Evolutionary conservation across 2,329 filamentous ascomycete genomes (phyloP).

Genomic region (Alternaria arbusti): DNA sequence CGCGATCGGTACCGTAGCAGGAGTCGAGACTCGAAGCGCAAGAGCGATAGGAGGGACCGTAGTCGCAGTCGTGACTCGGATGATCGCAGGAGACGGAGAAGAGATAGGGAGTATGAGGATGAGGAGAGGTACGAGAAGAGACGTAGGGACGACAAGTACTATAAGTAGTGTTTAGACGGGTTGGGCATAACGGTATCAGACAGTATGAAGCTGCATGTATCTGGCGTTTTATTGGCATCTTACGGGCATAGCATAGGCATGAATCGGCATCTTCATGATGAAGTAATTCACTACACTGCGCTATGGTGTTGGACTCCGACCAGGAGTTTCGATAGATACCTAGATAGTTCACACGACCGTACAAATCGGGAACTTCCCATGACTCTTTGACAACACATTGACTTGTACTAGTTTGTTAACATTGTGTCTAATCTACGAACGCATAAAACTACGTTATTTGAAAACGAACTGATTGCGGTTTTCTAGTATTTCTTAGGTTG

Average conservation of each 20-base stretch:
- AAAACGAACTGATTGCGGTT: background rate
- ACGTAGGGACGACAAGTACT: constrained; percentile 19
- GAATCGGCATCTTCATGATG: background rate
- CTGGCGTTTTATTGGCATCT: background rate
- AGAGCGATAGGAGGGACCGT: constrained; percentile 25
- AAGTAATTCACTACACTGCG: background rate
- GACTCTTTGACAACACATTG: background rate
- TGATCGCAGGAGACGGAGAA: constrained; percentile 31
- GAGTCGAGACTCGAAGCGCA: constrained; percentile 27
- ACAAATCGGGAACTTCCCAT: too few relatives aligned
- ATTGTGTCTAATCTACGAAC: background rate
- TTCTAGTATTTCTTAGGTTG: background rate
- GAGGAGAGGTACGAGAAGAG: constrained; percentile 27
- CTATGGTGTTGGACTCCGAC: background rate
- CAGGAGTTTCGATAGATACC: background rate
- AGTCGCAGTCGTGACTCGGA: constrained; percentile 30
- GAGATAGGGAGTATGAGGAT: constrained; percentile 33
- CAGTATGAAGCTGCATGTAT: background rate
- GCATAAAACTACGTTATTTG: rapidly evolving
- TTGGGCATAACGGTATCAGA: background rate
- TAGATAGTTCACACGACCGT: background rate
- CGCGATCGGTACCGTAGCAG: constrained; percentile 33
- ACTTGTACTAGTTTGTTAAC: background rate
- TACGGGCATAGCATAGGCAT: background rate
- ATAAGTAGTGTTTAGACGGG: background rate